Conservation (phyloP, 306 rosid species). For the Erythrophleum fordii region DNA sequence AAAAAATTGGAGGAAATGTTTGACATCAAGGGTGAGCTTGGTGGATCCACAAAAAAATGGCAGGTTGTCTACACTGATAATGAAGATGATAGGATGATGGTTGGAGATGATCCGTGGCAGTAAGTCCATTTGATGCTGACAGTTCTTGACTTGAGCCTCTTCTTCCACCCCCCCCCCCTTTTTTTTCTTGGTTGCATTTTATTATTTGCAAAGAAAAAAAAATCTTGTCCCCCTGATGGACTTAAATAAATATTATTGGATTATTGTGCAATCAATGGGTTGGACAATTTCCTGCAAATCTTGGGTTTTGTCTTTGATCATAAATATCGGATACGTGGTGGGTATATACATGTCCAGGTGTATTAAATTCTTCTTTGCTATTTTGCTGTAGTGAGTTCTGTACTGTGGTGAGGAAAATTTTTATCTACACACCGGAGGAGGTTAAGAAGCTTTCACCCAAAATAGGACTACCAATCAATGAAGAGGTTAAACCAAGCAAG, state of each 20-base stretch:
- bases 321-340: neutral
- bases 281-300: neutral
- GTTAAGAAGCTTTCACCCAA: slow-evolving; percentile 75
- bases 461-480: slow-evolving; percentile 53
- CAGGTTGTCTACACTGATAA: slow-evolving; percentile 83
- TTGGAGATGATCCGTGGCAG: slow-evolving; percentile 88
- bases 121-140: slow-evolving; percentile 47
- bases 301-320: neutral
- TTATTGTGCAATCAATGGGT: neutral
- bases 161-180: no score
- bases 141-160: neutral
- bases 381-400: slow-evolving; percentile 72
- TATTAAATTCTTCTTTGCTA: neutral
- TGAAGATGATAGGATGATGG: slow-evolving; percentile 88
- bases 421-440: slow-evolving; percentile 73
- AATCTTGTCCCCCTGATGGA: neutral
- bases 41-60: slow-evolving; percentile 72
- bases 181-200: neutral
- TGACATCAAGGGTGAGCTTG: slow-evolving; percentile 70
- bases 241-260: neutral
- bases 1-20: slow-evolving; percentile 76
- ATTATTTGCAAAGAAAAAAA: neutral
- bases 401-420: slow-evolving; percentile 76
- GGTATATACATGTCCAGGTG: neutral
- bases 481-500: slow-evolving; percentile 50